phyloP scores from a whole-genome alignment of 2,329 filamentous ascomycete genomes.

The Pseudogymnoascus sp. region DNA sequence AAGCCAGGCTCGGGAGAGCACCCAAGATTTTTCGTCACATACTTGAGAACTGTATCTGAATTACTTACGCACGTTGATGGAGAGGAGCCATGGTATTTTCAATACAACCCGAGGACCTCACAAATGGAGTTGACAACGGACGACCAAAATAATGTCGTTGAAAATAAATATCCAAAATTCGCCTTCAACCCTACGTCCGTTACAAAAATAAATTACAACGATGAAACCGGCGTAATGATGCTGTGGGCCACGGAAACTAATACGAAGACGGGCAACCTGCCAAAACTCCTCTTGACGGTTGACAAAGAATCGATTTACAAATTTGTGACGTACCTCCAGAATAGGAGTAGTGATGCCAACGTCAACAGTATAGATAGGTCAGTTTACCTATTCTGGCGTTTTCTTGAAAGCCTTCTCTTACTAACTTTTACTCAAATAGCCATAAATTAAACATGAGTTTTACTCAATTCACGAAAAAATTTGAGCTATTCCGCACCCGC shows the following conservation, averaged over 20 bases:
- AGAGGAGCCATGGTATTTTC: background rate
- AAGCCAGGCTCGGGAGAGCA: background rate
- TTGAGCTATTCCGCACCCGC: background rate
- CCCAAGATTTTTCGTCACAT: background rate
- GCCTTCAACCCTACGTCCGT: background rate
- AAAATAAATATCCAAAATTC: background rate
- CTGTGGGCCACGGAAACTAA: background rate
- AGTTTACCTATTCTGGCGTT: background rate
- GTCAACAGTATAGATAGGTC: background rate
- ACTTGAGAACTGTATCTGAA: background rate
- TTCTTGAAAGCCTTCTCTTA: background rate
- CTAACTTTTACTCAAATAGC: background rate
- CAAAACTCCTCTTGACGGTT: background rate
- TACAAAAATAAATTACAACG: background rate
- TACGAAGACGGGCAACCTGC: background rate
- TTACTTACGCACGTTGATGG: background rate
- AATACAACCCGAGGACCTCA: background rate
- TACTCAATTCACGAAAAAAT: background rate
- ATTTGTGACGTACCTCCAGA: background rate
- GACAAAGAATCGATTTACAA: background rate
- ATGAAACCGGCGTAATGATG: background rate
- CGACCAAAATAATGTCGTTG: background rate
- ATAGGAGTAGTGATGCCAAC: background rate
- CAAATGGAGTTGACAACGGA: background rate
- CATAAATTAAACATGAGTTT: background rate